These are phyloP conservation scores for Claviceps monticola DNA, from an alignment of 2,329 filamentous ascomycete genomes.

Conservation along the genomic window DNA sequence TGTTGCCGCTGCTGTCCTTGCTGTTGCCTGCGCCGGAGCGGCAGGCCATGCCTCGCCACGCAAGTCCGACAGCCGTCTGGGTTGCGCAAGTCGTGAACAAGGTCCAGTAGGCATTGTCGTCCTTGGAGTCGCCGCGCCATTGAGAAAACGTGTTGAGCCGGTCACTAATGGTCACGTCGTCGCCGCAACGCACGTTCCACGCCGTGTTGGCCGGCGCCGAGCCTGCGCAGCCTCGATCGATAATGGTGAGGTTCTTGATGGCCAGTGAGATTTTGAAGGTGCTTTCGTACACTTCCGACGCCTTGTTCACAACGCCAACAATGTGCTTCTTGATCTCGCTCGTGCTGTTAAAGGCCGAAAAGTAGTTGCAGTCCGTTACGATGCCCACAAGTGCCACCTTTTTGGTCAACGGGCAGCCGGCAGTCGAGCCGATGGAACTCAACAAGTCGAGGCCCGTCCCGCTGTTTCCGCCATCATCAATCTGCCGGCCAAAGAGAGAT, in stretches of 20 bases:
- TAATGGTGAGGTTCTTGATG: conserved; percentile 72
- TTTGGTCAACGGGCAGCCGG: conserved; percentile 79
- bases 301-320: conserved; percentile 71
- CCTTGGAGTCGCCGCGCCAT: conserved; percentile 68
- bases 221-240: conserved; percentile 59
- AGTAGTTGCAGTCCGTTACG: conserved; percentile 87
- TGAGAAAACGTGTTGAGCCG: conserved; percentile 77
- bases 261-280: conserved; percentile 93
- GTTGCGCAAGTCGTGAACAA: conserved; percentile 72
- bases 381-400: conserved; percentile 86
- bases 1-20: conserved; percentile 30
- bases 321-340: conserved; percentile 56
- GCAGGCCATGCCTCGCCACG: conserved; percentile 87
- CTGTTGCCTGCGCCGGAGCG: conserved; percentile 41
- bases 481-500: conserved; percentile 61
- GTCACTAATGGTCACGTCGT: conserved; percentile 50
- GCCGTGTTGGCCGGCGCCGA: conserved; percentile 50
- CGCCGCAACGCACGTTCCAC: conserved; percentile 72
- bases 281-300: conserved; percentile 75
- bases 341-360: conserved; percentile 51
- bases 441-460: conserved; percentile 57
- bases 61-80: conserved; percentile 72
- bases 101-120: conserved; percentile 88
- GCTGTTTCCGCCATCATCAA: conserved; percentile 55
- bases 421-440: conserved; percentile 63